Conservation (phyloP, 345 rosid genomes). For the Citrus cavaleriei region DNA sequence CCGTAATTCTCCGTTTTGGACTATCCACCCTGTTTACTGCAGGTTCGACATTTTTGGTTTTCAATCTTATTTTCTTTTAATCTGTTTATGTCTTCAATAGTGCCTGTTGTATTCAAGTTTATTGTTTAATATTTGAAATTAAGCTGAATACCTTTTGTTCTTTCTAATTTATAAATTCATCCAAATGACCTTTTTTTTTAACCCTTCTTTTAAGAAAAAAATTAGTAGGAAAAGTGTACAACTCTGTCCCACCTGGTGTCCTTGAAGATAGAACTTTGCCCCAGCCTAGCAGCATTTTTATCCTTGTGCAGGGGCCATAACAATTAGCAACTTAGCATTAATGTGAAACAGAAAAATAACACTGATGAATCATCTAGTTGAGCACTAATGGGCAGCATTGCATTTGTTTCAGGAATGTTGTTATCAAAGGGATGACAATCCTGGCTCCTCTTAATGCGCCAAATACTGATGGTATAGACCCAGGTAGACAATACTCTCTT, state of each 20-base stretch:
- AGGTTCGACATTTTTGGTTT: conserved; percentile 41
- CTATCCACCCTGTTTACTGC: conserved; percentile 92
- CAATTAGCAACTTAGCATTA: background rate
- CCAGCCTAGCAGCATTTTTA: background rate
- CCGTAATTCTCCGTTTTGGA: conserved; percentile 93
- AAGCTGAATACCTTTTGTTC: background rate
- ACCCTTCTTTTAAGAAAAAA: background rate
- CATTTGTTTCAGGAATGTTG: conserved; percentile 63
- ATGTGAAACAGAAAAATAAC: background rate
- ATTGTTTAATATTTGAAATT: background rate
- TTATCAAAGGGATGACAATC: conserved; percentile 79
- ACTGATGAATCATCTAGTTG: background rate
- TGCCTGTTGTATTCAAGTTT: background rate
- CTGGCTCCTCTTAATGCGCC: conserved; percentile 94
- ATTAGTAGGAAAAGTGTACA: background rate
- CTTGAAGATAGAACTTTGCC: background rate
- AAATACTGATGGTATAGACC: conserved; percentile 97
- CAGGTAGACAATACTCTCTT: conserved; percentile 43
- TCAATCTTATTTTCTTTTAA: background rate
- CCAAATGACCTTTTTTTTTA: background rate
- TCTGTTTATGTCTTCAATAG: background rate
- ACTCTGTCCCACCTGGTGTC: background rate
- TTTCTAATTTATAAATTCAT: background rate
- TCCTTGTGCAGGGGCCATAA: background rate
- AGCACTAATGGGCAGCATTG: conserved; percentile 2